Evolutionary conservation across 2,329 filamentous ascomycete genomes (phyloP), one percentile per base, ranked within the genome.

Genomic region (Trichoderma koningiopsis): DNA sequence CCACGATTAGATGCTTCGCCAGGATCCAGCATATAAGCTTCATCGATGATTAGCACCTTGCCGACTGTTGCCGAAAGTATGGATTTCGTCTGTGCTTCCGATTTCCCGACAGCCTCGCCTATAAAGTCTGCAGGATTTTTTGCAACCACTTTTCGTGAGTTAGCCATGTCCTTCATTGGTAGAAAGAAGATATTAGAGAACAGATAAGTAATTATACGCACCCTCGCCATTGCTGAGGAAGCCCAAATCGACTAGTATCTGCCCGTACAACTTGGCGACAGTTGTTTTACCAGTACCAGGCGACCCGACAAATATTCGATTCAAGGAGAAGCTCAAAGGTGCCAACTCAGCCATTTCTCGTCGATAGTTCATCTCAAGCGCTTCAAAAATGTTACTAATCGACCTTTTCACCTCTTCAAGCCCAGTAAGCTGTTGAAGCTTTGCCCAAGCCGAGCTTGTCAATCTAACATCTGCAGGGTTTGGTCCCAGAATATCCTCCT

Each of bases 211-310:
- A 22, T 2, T 24, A 31, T 43, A 56, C 61, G 8, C 6, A 65
- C 61, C 61, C 13, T 64, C 56, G 85, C 0, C 83, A 83, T 0
- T 81, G 82, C 0, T 86, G 0, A 94, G 79, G 37, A 94, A 86
- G 0, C 91, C 91, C 83, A 93, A 86, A 72, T 93, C 88, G 74
- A 92, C 93, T 74, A 87, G 94, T 0, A 94, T 82, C 71, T 92
- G 86, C 2, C 91, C 91, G 84, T 94, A 92, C 71, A 89, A 91
- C n/a, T 85, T 81, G 0, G 92, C 92, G 0, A 83, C 92, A 0
- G 88, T 89, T 0, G 91, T 93, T 74, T 94, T 94, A 0, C 91
- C 92, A 0, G 91, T 93, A 0, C 88, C 89, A 16, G 89, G 88
- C 0, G 80, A 80, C 0, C 91, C 91, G 0, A 86, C 84, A 78